Percentiles rank a stretch among this genome's conserved stretches.
phyloP scores from a whole-genome alignment of 768 basidiomycete species.

The Hypholoma fasciculare region DNA sequence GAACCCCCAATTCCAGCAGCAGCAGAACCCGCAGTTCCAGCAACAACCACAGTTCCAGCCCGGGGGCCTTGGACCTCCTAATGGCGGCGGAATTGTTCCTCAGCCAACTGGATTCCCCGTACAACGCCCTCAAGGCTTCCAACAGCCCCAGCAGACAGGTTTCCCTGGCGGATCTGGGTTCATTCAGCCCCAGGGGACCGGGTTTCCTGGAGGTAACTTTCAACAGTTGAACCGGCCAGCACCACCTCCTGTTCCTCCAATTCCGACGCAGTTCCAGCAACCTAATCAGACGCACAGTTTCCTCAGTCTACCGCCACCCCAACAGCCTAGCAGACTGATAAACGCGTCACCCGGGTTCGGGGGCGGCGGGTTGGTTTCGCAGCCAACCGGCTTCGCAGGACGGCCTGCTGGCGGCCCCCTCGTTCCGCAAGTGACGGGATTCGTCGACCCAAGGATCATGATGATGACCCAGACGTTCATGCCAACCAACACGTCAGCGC shows the following conservation, averaged over 20 bases:
- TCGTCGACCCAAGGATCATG: conserved; percentile 77
- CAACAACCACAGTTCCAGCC: conserved; percentile 39
- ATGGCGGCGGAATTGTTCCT: conserved; percentile 43
- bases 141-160: conserved; percentile 64
- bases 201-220: conserved; percentile 42
- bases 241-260: conserved; percentile 61
- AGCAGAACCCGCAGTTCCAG: conserved; percentile 38
- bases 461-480: conserved; percentile 94
- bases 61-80: conserved; percentile 31
- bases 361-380: conserved; percentile 43
- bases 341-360: conserved; percentile 55
- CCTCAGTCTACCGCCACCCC: conserved; percentile 40
- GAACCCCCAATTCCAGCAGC: conserved; percentile 43
- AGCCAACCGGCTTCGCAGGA: conserved; percentile 61
- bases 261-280: conserved; percentile 63
- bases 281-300: conserved; percentile 42
- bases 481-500: conserved; percentile 67
- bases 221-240: conserved; percentile 45
- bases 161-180: conserved; percentile 42
- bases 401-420: conserved; percentile 37
- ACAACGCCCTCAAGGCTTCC: conserved; percentile 43
- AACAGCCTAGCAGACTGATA: conserved; percentile 50
- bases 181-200: conserved; percentile 53
- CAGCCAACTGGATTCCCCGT: conserved; percentile 64
- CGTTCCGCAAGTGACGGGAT: conserved; percentile 77